Percentiles rank a stretch among this genome's conserved stretches.
phyloP scores from a whole-genome alignment of 768 basidiomycete genomes.

The Rhodotorula toruloides region DNA sequence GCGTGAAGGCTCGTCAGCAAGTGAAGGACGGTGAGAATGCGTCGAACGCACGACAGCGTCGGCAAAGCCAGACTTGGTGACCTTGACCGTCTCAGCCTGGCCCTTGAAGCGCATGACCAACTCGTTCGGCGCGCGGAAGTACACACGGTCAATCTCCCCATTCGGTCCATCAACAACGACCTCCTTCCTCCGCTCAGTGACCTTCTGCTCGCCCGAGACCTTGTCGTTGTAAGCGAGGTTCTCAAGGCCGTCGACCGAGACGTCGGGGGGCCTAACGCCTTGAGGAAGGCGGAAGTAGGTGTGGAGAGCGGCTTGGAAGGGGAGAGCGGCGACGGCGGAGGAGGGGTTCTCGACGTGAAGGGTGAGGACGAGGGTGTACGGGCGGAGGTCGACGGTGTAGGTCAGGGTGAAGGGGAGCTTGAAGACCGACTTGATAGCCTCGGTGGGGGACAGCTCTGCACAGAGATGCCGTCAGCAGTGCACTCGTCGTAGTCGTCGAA shows the following conservation, averaged over 20 bases:
- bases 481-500: background rate
- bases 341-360: slow-evolving; percentile 36
- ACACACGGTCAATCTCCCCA: slow-evolving; percentile 42
- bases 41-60: slow-evolving; percentile 26
- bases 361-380: slow-evolving; percentile 68
- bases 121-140: slow-evolving; percentile 35
- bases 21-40: background rate
- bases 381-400: slow-evolving; percentile 74
- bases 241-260: slow-evolving; percentile 60
- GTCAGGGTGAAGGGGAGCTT: slow-evolving; percentile 62
- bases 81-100: slow-evolving; percentile 18
- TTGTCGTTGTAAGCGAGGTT: slow-evolving; percentile 73
- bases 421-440: slow-evolving; percentile 59
- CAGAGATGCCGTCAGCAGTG: background rate
- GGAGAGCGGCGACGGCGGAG: slow-evolving; percentile 26
- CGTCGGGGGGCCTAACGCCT: slow-evolving; percentile 54
- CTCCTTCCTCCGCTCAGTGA: slow-evolving; percentile 51
- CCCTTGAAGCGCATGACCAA: slow-evolving; percentile 20
- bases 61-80: slow-evolving; percentile 30
- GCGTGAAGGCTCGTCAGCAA: slow-evolving; percentile 41
- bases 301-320: slow-evolving; percentile 92
- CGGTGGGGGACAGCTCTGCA: slow-evolving; percentile 59
- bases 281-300: slow-evolving; percentile 64
- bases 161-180: slow-evolving; percentile 58
- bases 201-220: slow-evolving; percentile 48